These are phyloP conservation scores for Cryptococcus amylolentus DNA, from an alignment of 1,284 basidiomycete species.

Conservation along the genomic window DNA sequence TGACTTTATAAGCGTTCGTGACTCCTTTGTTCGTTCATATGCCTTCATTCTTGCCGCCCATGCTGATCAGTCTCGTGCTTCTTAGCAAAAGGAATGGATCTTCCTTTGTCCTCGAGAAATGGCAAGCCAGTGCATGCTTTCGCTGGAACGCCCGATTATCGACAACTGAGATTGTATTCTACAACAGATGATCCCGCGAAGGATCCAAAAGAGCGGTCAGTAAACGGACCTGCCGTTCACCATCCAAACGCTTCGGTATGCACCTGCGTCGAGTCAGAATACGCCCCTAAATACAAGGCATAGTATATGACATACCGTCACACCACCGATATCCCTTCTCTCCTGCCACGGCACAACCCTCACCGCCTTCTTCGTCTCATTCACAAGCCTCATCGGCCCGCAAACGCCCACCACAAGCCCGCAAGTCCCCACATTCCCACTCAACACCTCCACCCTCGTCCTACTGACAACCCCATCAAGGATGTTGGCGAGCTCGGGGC, in stretches of 20 bases:
- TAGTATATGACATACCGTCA: background rate
- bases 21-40: background rate
- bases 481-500: conserved; percentile 6
- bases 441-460: conserved; percentile 4
- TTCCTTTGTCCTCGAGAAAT: too few species aligned
- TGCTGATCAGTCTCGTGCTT: too few species aligned
- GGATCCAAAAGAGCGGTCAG: too few species aligned
- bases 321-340: conserved; percentile 9
- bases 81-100: too few species aligned
- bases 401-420: conserved; percentile 8
- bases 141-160: too few species aligned
- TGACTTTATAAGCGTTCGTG: background rate
- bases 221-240: background rate
- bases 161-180: too few species aligned
- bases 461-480: conserved; percentile 1
- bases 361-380: conserved; percentile 4
- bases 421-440: background rate
- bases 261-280: background rate
- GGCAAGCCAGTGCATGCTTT: too few species aligned
- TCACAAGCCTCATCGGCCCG: conserved; percentile 8
- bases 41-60: background rate
- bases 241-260: conserved; percentile 12
- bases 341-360: conserved; percentile 7
- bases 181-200: too few species aligned
- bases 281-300: background rate